Percentiles rank a stretch among this genome's conserved stretches.
Evolutionary conservation across 108 stramenopile species (phyloP).

Genomic region (Skeletonema menzelii): DNA sequence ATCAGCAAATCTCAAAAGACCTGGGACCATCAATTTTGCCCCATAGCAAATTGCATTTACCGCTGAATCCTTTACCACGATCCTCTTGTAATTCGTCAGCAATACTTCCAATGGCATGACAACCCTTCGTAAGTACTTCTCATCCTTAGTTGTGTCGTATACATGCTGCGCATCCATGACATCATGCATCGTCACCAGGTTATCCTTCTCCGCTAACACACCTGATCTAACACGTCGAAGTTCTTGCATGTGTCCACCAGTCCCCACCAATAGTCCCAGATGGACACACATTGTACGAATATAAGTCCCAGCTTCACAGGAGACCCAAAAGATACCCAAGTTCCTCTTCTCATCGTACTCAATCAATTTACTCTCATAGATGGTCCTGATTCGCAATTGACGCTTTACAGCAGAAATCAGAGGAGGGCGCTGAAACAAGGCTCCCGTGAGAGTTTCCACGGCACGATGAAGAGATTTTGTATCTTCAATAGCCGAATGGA

Average conservation of each 20-base stretch:
- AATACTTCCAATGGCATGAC: conserved; percentile 98
- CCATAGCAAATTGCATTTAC: conserved; percentile 99
- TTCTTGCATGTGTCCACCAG: conserved; percentile 99
- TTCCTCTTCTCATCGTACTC: conserved; percentile 97
- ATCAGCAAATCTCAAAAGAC: conserved; percentile 97
- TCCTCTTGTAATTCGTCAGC: conserved; percentile 95
- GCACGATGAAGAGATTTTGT: conserved; percentile 85
- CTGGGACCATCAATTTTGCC: conserved; percentile 99
- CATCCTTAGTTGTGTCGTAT: conserved; percentile 98
- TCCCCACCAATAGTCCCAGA: conserved; percentile 93
- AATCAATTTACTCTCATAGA: conserved; percentile 95
- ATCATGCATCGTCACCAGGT: conserved; percentile 99
- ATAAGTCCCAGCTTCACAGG: conserved; percentile 99
- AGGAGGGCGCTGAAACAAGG: conserved; percentile 98
- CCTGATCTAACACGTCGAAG: conserved; percentile 96
- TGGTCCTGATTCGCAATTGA: conserved; percentile 97
- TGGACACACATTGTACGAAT: conserved; percentile 99
- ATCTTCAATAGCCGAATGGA: conserved; percentile 92
- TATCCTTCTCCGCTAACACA: conserved; percentile 87
- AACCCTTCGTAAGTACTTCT: conserved; percentile 96
- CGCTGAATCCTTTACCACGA: conserved; percentile 99
- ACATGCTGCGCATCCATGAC: conserved; percentile 99
- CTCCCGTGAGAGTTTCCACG: conserved; percentile 96
- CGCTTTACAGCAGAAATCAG: conserved; percentile 99
- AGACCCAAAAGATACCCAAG: conserved; percentile 95